Evolutionary conservation across 805 yeast species (phyloP).

Genomic region (Brettanomyces anomalus): DNA sequence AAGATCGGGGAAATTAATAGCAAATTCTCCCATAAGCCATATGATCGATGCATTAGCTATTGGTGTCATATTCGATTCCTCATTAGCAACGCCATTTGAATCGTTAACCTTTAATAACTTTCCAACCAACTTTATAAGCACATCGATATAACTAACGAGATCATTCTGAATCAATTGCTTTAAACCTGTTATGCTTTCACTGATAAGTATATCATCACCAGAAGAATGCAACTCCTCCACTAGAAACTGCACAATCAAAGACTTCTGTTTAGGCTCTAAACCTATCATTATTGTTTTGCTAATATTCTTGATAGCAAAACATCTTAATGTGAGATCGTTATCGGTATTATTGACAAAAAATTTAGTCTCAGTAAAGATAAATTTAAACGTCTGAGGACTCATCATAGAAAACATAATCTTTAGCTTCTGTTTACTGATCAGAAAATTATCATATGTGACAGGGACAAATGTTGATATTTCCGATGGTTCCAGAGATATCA

Average conservation of each 20-base stretch:
- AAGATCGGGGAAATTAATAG: constrained; percentile 16
- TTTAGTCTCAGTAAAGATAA: constrained; percentile 54
- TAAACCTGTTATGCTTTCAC: constrained; percentile 65
- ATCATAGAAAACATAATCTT: constrained; percentile 52
- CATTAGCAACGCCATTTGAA: constrained; percentile 2
- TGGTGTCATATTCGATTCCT: constrained; percentile 7
- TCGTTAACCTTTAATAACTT: constrained; percentile 12
- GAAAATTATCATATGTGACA: constrained; percentile 41
- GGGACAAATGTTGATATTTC: constrained; percentile 44
- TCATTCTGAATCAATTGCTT: constrained; percentile 62
- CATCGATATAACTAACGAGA: constrained; percentile 42
- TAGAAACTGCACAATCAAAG: constrained; percentile 56
- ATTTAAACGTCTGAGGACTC: constrained; percentile 39
- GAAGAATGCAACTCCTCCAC: constrained; percentile 28
- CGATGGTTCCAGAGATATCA: constrained; percentile 27
- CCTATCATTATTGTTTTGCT: constrained; percentile 16
- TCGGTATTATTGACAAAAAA: constrained; percentile 34
- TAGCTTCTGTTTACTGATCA: constrained; percentile 44
- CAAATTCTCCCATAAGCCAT: constrained; percentile 87
- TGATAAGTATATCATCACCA: constrained; percentile 28
- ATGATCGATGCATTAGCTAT: constrained; percentile 72
- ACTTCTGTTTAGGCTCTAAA: constrained; percentile 37
- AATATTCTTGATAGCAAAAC: constrained; percentile 50
- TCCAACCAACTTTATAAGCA: constrained; percentile 41
- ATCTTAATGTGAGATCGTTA: constrained; percentile 17